phyloP scores from a whole-genome alignment of 805 yeast species.

The Priceomyces castillae region DNA sequence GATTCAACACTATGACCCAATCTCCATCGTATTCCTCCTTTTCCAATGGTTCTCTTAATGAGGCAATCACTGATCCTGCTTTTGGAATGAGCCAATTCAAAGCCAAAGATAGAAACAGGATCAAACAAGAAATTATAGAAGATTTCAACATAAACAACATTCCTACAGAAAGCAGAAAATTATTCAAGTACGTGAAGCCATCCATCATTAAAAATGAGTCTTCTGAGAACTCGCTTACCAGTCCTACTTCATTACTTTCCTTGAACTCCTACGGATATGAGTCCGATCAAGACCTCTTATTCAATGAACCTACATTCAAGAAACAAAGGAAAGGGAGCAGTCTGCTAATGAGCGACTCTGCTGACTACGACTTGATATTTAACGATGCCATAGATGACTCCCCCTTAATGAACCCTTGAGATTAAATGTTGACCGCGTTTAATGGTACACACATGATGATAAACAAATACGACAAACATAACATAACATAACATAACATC shows the following conservation, averaged over 20 bases:
- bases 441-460: too few species aligned
- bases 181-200: conserved; percentile 11
- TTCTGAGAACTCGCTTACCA: conserved; percentile 16
- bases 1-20: conserved; percentile 15
- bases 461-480: too few species aligned
- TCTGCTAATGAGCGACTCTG: conserved; percentile 7
- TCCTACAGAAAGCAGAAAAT: conserved; percentile 17
- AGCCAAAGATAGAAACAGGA: conserved; percentile 18
- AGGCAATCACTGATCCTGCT: conserved; percentile 11
- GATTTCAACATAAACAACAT: conserved; percentile 39
- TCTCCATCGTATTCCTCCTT: conserved; percentile 26
- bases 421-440: not conserved
- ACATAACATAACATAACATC: too few species aligned
- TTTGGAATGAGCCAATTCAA: conserved; percentile 4
- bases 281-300: conserved; percentile 9
- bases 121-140: conserved; percentile 40
- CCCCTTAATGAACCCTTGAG: conserved; percentile 20
- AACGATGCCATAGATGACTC: conserved; percentile 28
- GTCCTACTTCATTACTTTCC: conserved; percentile 36
- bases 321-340: conserved; percentile 3
- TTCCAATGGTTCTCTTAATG: conserved; percentile 19
- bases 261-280: conserved; percentile 28
- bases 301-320: conserved; percentile 4
- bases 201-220: conserved; percentile 9
- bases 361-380: conserved; percentile 24